These are phyloP conservation scores for Ascochyta lentis DNA, from an alignment of 2,329 filamentous ascomycete species.

Conservation along the genomic window DNA sequence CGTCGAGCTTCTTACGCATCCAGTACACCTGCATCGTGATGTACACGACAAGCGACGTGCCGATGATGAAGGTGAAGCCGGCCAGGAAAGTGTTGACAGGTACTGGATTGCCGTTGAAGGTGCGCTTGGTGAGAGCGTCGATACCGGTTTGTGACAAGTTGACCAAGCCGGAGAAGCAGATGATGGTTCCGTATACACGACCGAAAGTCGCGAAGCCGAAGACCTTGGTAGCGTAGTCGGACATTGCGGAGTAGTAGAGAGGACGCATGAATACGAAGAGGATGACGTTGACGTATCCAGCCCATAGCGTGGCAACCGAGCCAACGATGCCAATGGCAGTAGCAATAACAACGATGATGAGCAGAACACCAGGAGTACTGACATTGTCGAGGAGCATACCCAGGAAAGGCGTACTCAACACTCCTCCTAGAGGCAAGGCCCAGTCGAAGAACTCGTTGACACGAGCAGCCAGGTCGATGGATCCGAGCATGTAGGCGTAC, in stretches of 20 bases:
- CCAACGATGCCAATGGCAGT: slow-evolving; percentile 78
- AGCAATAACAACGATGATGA: slow-evolving; percentile 70
- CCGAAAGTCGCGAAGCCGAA: slow-evolving; percentile 91
- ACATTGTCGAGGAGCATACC: slow-evolving; percentile 78
- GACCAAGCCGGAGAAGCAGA: slow-evolving; percentile 80
- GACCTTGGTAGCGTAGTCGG: slow-evolving; percentile 86
- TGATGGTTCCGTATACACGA: slow-evolving; percentile 86
- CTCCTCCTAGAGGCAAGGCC: slow-evolving; percentile 80
- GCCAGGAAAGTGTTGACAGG: slow-evolving; percentile 77
- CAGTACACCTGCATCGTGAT: slow-evolving; percentile 42
- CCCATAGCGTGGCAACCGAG: slow-evolving; percentile 71
- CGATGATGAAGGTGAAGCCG: slow-evolving; percentile 66
- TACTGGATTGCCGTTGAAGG: slow-evolving; percentile 73
- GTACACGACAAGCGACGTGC: slow-evolving; percentile 63
- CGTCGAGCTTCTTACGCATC: slow-evolving; percentile 40
- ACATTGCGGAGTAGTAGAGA: slow-evolving; percentile 89
- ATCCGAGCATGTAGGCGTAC: slow-evolving; percentile 75
- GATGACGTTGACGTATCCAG: slow-evolving; percentile 75
- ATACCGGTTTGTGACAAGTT: slow-evolving; percentile 83
- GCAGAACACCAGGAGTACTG: slow-evolving; percentile 73
- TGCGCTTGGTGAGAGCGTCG: slow-evolving; percentile 75
- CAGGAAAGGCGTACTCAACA: slow-evolving; percentile 83
- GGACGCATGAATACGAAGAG: slow-evolving; percentile 85
- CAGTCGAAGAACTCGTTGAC: slow-evolving; percentile 86
- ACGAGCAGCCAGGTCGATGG: slow-evolving; percentile 63